Conservation (phyloP, 2,329 filamentous ascomycete species). For the Dissoconium aciculare region DNA sequence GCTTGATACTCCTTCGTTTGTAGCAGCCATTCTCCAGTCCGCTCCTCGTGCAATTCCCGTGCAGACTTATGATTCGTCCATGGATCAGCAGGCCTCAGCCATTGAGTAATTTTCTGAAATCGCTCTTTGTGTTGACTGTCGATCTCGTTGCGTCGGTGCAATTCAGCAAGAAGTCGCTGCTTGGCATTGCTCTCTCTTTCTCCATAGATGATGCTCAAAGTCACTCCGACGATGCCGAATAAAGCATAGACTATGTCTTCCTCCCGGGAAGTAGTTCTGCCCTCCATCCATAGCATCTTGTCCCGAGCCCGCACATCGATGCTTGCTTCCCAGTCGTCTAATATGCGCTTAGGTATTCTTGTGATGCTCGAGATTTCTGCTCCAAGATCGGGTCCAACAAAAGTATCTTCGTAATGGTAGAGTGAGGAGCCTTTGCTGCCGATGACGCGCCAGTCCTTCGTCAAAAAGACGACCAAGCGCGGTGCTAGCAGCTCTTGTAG, state of each 20-base stretch:
- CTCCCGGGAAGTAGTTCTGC: conserved; percentile 4
- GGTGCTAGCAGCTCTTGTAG: conserved; percentile 16
- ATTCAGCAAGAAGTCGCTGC: conserved; percentile 5
- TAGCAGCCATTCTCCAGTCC: conserved; percentile 11
- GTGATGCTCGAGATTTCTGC: conserved; percentile 6
- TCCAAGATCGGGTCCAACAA: conserved; percentile 1
- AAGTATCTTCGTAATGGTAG: not conserved
- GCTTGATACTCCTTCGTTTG: conserved; percentile 6
- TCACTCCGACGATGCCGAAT: too few relatives aligned
- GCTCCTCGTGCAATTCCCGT: conserved; percentile 4
- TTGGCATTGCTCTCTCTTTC: conserved; percentile 6
- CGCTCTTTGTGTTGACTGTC: conserved; percentile 6
- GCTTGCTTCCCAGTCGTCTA: conserved; percentile 5
- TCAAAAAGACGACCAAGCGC: conserved; percentile 9
- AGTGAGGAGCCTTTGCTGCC: conserved; percentile 5
- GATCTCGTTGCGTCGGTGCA: conserved; percentile 3
- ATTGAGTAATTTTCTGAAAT: conserved; percentile 8
- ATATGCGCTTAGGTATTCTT: conserved; percentile 4
- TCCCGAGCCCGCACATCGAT: conserved; percentile 2
- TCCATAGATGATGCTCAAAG: conserved; percentile 7
- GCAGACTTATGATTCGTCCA: conserved; percentile 9
- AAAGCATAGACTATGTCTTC: conserved; percentile 11
- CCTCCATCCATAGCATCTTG: conserved; percentile 7
- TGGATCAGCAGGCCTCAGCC: too few relatives aligned
- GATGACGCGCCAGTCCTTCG: conserved; percentile 11